phyloP scores from a whole-genome alignment of 2,329 filamentous ascomycete species.

The Fusarium robinianum region DNA sequence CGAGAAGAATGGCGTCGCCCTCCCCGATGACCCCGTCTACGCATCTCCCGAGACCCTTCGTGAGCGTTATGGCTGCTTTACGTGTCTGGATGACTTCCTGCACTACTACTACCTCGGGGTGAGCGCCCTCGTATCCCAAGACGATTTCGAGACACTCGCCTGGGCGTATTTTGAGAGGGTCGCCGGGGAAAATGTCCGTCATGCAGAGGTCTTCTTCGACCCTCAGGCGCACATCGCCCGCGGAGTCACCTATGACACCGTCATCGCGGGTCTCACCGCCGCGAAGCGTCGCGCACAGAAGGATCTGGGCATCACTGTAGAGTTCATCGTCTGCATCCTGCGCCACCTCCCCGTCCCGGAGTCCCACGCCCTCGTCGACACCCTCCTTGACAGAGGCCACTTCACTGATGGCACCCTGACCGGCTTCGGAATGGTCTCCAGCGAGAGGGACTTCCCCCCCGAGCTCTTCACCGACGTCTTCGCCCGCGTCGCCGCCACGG shows the following conservation, averaged over 20 bases:
- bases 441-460: slow-evolving; percentile 60
- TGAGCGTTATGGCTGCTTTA: slow-evolving; percentile 68
- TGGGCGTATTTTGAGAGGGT: slow-evolving; percentile 72
- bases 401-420: slow-evolving; percentile 58
- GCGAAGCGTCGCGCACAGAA: slow-evolving; percentile 63
- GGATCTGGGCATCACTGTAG: slow-evolving; percentile 66
- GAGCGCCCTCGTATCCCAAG: slow-evolving; percentile 64
- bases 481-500: slow-evolving; percentile 49
- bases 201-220: slow-evolving; percentile 82
- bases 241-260: slow-evolving; percentile 64
- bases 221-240: slow-evolving; percentile 73
- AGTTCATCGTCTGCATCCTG: slow-evolving; percentile 73
- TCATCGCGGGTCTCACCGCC: slow-evolving; percentile 65
- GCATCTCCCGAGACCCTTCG: slow-evolving; percentile 61
- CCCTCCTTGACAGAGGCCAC: slow-evolving; percentile 45
- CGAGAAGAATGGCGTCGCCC: slow-evolving; percentile 64
- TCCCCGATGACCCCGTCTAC: slow-evolving; percentile 69
- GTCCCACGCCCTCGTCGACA: slow-evolving; percentile 48
- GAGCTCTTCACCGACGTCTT: slow-evolving; percentile 67
- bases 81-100: slow-evolving; percentile 76
- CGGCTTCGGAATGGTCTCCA: slow-evolving; percentile 72
- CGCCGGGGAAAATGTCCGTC: slow-evolving; percentile 65
- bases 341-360: slow-evolving; percentile 67
- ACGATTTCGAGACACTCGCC: slow-evolving; percentile 75
- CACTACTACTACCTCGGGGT: slow-evolving; percentile 80